phyloP scores from a whole-genome alignment of 2,329 filamentous ascomycete genomes.

The Exophiala mesophila region DNA sequence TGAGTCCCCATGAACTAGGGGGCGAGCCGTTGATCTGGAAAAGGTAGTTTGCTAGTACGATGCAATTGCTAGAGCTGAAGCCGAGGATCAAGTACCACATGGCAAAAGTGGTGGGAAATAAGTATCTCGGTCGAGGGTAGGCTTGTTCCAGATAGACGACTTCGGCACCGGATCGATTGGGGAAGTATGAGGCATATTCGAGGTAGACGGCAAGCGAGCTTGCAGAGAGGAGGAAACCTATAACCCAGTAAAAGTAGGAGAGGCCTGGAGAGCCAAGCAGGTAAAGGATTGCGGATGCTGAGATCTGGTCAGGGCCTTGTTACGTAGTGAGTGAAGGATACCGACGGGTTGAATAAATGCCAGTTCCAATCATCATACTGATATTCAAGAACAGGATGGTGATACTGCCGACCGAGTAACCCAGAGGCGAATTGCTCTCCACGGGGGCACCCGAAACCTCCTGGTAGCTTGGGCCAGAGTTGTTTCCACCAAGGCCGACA shows the following conservation, averaged over 20 bases:
- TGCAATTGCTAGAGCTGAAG: slow-evolving; percentile 61
- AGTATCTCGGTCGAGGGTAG: slow-evolving; percentile 58
- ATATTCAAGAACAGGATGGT: slow-evolving; percentile 49
- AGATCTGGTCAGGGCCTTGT: not conserved
- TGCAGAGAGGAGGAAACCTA: slow-evolving; percentile 56
- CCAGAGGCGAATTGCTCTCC: slow-evolving; percentile 54
- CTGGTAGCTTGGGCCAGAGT: slow-evolving; percentile 47
- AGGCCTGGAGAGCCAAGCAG: slow-evolving; percentile 60
- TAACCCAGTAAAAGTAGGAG: slow-evolving; percentile 58
- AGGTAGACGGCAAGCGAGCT: slow-evolving; percentile 57
- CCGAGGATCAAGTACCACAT: slow-evolving; percentile 59
- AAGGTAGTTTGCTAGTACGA: slow-evolving; percentile 60
- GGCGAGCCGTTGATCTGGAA: slow-evolving; percentile 51
- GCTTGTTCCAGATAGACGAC: slow-evolving; percentile 66
- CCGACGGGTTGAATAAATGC: slow-evolving; percentile 53
- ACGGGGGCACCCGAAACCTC: slow-evolving; percentile 60
- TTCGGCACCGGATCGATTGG: slow-evolving; percentile 60
- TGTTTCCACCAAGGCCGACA: slow-evolving; percentile 45
- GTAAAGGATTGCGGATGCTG: slow-evolving; percentile 39
- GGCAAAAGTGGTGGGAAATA: slow-evolving; percentile 62
- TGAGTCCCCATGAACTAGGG: slow-evolving; percentile 58
- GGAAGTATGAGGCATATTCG: slow-evolving; percentile 61
- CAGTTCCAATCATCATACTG: slow-evolving; percentile 55
- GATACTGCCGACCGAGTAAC: slow-evolving; percentile 52
- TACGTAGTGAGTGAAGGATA: not conserved